Evolutionary conservation across 1,284 basidiomycete genomes (phyloP), one percentile per base, ranked within the genome.

Genomic region (Pseudozyma thailandica): DNA sequence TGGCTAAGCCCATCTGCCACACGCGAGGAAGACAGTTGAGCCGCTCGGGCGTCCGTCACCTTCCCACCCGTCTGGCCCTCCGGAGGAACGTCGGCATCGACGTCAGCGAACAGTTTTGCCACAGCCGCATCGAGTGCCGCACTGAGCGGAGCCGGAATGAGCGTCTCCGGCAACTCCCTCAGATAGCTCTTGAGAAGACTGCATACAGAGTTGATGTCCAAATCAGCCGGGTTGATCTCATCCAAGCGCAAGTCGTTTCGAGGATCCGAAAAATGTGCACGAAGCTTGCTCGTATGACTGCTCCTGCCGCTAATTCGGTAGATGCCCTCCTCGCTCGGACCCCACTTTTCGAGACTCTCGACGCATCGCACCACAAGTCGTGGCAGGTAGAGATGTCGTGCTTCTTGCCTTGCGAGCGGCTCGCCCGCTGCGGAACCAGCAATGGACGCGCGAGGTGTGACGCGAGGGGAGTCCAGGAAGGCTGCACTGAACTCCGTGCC

Each of bases 131-230:
- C 77, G 20, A 79, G 41, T 33, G 42, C 27, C 10, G 28, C 38
- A 7, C 59, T 50, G 4, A 63, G 41, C 7, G 47, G 44, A 2
- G 43, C 13, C 8, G 77, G 64, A 10, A 80, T 57, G 15, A 81
- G 50, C 15, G 64, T 47, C 21, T 76, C 74, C 2, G 80, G 80
- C 18, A 82, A 54, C 50, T 79, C 80, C 15, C 80, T 54, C 27
- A 82, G 59, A 54, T 80, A 82, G 51, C 61, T 62, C 60, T 82
- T 82, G 42, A 82, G 63, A 43, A 80, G 43, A 48, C 75, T 78
- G 72, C 79, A 82, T 18, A 82, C 80, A 31, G 74, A 75, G 51
- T 82, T 79, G 46, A 82, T 71, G 60, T 82, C 80, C 16, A 81
- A 55, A 33, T 82, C 80, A 9, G 75, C 79, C 1, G 80, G 80